Conservation (phyloP, 2,329 filamentous ascomycete genomes). For the Neoarthrinium moseri region DNA sequence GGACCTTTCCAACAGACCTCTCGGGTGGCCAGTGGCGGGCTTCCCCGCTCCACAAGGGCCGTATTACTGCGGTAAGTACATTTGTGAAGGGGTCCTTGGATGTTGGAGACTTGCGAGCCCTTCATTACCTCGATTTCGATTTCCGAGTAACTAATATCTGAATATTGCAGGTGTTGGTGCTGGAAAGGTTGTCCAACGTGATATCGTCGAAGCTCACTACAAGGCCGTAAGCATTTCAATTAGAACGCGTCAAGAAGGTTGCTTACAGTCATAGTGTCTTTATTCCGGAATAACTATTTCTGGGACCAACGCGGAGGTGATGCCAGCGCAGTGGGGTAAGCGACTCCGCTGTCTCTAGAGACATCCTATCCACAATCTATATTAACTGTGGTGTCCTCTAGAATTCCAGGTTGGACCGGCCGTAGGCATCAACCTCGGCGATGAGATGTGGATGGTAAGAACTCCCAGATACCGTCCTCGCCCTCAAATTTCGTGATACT, state of each 20-base stretch:
- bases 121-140: too few species aligned
- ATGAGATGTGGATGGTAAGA: slow-evolving; percentile 96
- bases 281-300: slow-evolving; percentile 92
- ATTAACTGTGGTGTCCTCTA: too few species aligned
- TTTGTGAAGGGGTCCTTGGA: too few species aligned
- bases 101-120: too few species aligned
- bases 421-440: slow-evolving; percentile 85
- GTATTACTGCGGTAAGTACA: slow-evolving; percentile 99
- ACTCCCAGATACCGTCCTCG: too few species aligned
- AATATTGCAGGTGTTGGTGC: slow-evolving; percentile 97
- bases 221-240: slow-evolving; percentile 47
- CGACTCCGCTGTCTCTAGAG: too few species aligned
- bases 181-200: slow-evolving; percentile 95
- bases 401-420: slow-evolving; percentile 96
- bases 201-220: slow-evolving; percentile 92
- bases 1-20: slow-evolving; percentile 81
- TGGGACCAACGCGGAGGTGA: slow-evolving; percentile 98
- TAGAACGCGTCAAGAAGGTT: slow-evolving; percentile 11
- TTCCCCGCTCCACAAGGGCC: slow-evolving; percentile 91
- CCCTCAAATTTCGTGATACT: too few species aligned
- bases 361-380: too few species aligned
- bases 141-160: too few species aligned
- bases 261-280: slow-evolving; percentile 51
- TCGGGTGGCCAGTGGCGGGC: slow-evolving; percentile 75
- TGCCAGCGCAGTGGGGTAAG: slow-evolving; percentile 98